These are phyloP conservation scores for Synchytrium microbalum DNA, from an alignment of 371 early-diverging fungal species.

Conservation along the genomic window DNA sequence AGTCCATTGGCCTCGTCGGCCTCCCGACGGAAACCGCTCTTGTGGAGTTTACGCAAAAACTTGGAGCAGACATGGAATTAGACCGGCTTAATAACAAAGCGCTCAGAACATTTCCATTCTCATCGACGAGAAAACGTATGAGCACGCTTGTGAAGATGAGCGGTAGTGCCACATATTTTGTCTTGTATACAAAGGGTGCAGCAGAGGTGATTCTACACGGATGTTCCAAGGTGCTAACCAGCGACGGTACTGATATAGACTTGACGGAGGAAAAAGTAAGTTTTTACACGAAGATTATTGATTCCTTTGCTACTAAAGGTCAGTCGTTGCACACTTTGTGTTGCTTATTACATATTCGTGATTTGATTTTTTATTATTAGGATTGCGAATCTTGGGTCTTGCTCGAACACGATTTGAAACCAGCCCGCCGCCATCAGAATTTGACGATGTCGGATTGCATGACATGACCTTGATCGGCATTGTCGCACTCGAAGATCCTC, in stretches of 20 bases:
- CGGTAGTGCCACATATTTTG: slow-evolving; percentile 5
- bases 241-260: slow-evolving; percentile 21
- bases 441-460: slow-evolving; percentile 14
- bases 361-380: no score
- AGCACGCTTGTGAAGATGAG: slow-evolving; percentile 28
- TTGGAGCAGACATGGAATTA: slow-evolving; percentile 34
- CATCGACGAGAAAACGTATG: slow-evolving; percentile 40
- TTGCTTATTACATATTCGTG: slow-evolving; percentile 38
- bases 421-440: slow-evolving; percentile 5
- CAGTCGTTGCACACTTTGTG: slow-evolving; percentile 14
- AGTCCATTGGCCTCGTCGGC: slow-evolving; percentile 26
- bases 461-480: slow-evolving; percentile 72
- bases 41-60: slow-evolving; percentile 29
- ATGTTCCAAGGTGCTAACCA: slow-evolving; percentile 36
- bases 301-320: slow-evolving; percentile 12
- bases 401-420: slow-evolving; percentile 33
- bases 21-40: slow-evolving; percentile 43
- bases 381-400: slow-evolving; percentile 37
- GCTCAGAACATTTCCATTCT: slow-evolving; percentile 38
- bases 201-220: slow-evolving; percentile 35
- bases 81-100: slow-evolving; percentile 22
- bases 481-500: slow-evolving; percentile 91
- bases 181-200: slow-evolving; percentile 4
- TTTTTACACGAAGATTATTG: slow-evolving; percentile 16
- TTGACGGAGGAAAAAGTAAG: slow-evolving; percentile 12